Conservation (phyloP, 345 rosid species). For the Pugionium cornutum region DNA sequence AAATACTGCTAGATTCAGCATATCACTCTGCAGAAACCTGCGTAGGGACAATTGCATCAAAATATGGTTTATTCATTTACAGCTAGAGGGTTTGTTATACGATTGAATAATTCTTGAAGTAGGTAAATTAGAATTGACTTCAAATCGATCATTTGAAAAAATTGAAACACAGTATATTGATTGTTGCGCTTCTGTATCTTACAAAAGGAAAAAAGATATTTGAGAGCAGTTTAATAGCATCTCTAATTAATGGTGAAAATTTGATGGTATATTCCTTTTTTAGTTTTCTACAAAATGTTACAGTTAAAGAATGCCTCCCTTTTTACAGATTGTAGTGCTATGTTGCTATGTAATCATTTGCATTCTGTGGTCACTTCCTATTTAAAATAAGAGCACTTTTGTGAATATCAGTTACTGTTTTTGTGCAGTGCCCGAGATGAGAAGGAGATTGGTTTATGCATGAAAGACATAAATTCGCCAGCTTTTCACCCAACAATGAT, state of each 20-base stretch:
- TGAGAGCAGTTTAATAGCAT: neutral
- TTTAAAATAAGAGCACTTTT: neutral
- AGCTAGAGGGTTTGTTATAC: neutral
- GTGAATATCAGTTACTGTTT: constrained; percentile 20
- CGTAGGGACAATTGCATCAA: constrained; percentile 14
- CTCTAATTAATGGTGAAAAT: constrained; percentile 3
- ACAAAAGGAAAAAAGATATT: too few relatives aligned
- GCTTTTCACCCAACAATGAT: constrained; percentile 83
- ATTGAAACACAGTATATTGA: too few relatives aligned
- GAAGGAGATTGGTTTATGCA: constrained; percentile 80
- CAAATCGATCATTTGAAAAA: too few relatives aligned
- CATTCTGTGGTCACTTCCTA: neutral
- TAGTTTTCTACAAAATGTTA: constrained; percentile 9
- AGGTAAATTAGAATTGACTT: neutral
- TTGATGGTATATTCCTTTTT: neutral
- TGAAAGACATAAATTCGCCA: constrained; percentile 77
- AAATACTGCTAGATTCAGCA: constrained; percentile 2
- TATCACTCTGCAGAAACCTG: constrained; percentile 1
- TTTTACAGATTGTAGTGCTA: neutral
- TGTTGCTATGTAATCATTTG: neutral
- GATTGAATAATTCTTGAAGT: constrained; percentile 20
- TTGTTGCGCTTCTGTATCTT: too few relatives aligned
- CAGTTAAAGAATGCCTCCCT: neutral
- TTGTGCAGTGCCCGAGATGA: constrained; percentile 81
- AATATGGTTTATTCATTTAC: neutral